Conservation (phyloP, 2,329 filamentous ascomycete species). For the Arachnomyces sp. region DNA sequence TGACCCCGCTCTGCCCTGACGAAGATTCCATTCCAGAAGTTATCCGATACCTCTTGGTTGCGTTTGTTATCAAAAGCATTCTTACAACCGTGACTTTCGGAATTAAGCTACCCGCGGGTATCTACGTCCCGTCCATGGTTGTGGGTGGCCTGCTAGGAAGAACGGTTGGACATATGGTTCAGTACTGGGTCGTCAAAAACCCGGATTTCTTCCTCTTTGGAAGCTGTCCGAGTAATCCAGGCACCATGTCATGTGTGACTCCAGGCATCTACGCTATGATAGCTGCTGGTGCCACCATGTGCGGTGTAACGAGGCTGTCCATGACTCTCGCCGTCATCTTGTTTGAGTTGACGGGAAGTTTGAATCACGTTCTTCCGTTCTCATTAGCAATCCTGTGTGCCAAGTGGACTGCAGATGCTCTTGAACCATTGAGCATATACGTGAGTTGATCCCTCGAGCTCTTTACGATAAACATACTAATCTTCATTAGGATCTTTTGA, state of each 20-base stretch:
- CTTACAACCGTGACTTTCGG: slow-evolving; percentile 89
- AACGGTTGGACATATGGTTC: slow-evolving; percentile 74
- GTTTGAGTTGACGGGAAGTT: slow-evolving; percentile 88
- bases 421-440: slow-evolving; percentile 92
- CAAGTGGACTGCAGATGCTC: slow-evolving; percentile 96
- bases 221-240: slow-evolving; percentile 57
- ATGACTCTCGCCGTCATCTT: slow-evolving; percentile 91
- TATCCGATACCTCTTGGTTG: slow-evolving; percentile 60
- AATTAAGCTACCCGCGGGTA: slow-evolving; percentile 91
- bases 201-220: slow-evolving; percentile 66
- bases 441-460: slow-evolving; percentile 36
- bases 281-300: slow-evolving; percentile 94
- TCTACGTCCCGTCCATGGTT: slow-evolving; percentile 98
- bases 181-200: slow-evolving; percentile 68
- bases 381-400: slow-evolving; percentile 83
- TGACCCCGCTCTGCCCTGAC: slow-evolving; percentile 69
- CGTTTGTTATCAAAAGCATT: slow-evolving; percentile 82
- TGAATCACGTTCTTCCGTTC: slow-evolving; percentile 92
- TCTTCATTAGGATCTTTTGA: slow-evolving; percentile 63
- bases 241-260: slow-evolving; percentile 76
- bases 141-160: slow-evolving; percentile 88
- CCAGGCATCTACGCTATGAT: slow-evolving; percentile 96
- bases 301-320: slow-evolving; percentile 85
- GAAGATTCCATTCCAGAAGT: slow-evolving; percentile 70
- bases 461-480: background rate